Conservation (phyloP, 2,329 filamentous ascomycete species). For the Monosporascus sp. region DNA sequence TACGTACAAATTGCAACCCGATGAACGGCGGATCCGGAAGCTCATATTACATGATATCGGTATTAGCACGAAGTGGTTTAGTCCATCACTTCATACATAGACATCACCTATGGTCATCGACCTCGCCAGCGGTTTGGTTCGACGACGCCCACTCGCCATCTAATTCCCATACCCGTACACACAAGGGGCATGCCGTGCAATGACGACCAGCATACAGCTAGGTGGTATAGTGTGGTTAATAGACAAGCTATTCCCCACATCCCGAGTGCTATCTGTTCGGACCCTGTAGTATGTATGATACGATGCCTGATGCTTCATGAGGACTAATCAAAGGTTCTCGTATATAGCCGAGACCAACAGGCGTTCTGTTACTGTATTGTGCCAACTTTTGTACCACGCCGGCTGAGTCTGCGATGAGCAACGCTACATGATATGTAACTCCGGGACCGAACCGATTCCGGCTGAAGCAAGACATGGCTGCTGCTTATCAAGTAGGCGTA, state of each 20-base stretch:
- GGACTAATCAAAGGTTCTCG: neutral
- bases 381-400: neutral
- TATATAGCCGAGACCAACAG: neutral
- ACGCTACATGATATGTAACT: neutral
- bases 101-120: too few species aligned
- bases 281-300: neutral
- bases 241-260: neutral
- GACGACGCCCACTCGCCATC: too few species aligned
- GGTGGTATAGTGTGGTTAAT: neutral
- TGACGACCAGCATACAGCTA: neutral
- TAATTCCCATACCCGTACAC: too few species aligned
- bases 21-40: too few species aligned
- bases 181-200: neutral
- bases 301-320: neutral
- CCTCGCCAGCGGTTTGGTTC: too few species aligned
- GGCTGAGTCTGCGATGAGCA: neutral
- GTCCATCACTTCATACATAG: too few species aligned
- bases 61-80: too few species aligned
- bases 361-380: neutral
- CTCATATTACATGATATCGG: too few species aligned
- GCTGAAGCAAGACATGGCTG: neutral
- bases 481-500: too few species aligned
- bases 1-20: too few species aligned
- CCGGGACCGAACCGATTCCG: neutral
- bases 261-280: neutral